Conservation (phyloP, 2,329 filamentous ascomycete species). For the Zymoseptoria crescenta region DNA sequence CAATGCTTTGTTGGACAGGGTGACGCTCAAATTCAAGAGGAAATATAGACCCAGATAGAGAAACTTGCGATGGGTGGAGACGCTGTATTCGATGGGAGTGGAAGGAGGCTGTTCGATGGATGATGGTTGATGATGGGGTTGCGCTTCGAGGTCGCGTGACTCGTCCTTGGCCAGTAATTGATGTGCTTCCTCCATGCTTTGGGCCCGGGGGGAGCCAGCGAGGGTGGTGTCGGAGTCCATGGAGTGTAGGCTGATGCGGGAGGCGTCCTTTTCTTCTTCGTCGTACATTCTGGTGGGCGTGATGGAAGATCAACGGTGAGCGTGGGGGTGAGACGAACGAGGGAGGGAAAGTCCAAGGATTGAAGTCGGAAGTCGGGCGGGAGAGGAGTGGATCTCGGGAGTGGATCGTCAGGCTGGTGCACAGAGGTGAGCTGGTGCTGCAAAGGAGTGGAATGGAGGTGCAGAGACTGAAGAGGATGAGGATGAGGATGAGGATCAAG, state of each 20-base stretch:
- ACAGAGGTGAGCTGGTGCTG: too few relatives aligned
- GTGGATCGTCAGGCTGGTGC: too few relatives aligned
- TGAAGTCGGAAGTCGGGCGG: too few relatives aligned
- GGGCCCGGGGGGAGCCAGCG: constrained; percentile 1
- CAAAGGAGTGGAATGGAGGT: too few relatives aligned
- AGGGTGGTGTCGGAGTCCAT: constrained; percentile 6
- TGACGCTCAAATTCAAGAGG: constrained; percentile 42
- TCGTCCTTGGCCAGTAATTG: constrained; percentile 12
- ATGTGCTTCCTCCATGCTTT: constrained; percentile 7
- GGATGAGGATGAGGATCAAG: too few relatives aligned
- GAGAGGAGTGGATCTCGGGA: too few relatives aligned
- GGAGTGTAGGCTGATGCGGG: constrained; percentile 1
- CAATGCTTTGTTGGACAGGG: constrained; percentile 54
- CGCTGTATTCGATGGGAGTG: constrained; percentile 18
- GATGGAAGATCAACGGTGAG: neutral
- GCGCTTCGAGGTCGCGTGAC: neutral
- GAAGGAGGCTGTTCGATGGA: neutral
- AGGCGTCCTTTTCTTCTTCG: constrained; percentile 3
- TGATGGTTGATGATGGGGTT: constrained; percentile 9
- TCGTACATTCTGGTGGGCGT: neutral
- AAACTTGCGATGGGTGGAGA: constrained; percentile 20
- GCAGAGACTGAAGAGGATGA: too few relatives aligned
- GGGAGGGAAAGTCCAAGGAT: too few relatives aligned
- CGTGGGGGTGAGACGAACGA: too few relatives aligned
- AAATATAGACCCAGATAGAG: constrained; percentile 37